Base-by-base conservation (phyloP, 1,284 basidiomycete genomes). In the Rhodotorula sp. region DNA sequence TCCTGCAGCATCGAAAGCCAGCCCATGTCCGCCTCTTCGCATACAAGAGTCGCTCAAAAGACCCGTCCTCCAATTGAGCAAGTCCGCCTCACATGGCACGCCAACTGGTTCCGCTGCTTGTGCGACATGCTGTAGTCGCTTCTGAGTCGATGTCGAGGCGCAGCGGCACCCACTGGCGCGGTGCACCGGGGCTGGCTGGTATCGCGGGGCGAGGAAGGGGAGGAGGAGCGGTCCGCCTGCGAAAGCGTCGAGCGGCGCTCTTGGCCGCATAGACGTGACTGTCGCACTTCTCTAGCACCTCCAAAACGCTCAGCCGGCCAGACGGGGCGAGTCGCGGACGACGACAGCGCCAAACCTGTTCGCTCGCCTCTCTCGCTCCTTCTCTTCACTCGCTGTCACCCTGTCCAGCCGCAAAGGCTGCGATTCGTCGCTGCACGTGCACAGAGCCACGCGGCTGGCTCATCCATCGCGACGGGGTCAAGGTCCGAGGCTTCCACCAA, bases 131-230 rank as follows among this genome's bases (percentile, higher is more conserved):
- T 18, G 24, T 9, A 28, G 9, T 18, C 28, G 51, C 6, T 20
- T 22, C 24, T 30, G 34, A 5, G 37, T n/a, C 20, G 51, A 15
- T 24, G 37, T 31, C 13, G 40, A 44, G 10, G 40, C 15, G 16
- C 40, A 18, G 11, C 40, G 40, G 40, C 40, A 44, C 40, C 9
- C 9, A 44, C 40, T 15, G 40, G 16, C 40, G 40, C 40, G 40
- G 40, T 44, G 40, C 3, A 44, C 15, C 7, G 30, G 62, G 48
- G 53, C 22, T 56, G 62, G 54, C 18, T 54, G 62, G n/a, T 56
- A 26, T 5, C 46, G 48, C 15, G 66, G 66, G 4, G 66, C 66
- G 66, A 68, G 66, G 48, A 68, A 68, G 28, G 66, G 44, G 40
- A 68, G 52, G 46, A 64, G 53, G 11, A 64, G 62, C 52, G 51